These are phyloP conservation scores for Claviceps pazoutovae DNA, from an alignment of 2,329 filamentous ascomycete species.

Conservation along the genomic window DNA sequence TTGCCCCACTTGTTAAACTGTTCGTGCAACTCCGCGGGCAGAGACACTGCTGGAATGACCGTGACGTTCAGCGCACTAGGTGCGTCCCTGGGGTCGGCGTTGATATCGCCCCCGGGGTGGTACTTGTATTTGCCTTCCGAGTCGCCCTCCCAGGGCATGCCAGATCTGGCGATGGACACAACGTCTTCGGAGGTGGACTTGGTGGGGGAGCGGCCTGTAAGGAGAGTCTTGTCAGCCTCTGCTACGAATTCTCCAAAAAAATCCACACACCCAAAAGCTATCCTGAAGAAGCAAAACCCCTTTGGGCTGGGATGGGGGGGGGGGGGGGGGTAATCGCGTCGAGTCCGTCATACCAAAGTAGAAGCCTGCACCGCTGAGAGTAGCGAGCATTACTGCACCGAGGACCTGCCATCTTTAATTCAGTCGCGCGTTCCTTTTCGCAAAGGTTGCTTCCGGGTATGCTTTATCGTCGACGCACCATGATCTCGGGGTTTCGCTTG, in stretches of 20 bases:
- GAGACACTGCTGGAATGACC: constrained; percentile 81
- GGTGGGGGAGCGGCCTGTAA: constrained; percentile 69
- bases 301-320: too few species aligned
- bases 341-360: constrained; percentile 54
- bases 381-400: constrained; percentile 77
- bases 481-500: constrained; percentile 37
- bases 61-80: constrained; percentile 93
- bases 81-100: constrained; percentile 66
- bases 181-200: constrained; percentile 65
- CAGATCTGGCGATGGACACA: constrained; percentile 58
- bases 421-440: neutral
- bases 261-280: too few species aligned
- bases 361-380: constrained; percentile 79
- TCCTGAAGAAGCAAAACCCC: too few species aligned
- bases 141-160: constrained; percentile 84
- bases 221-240: neutral
- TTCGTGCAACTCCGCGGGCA: constrained; percentile 88
- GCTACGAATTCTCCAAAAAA: neutral
- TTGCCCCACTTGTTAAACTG: constrained; percentile 99
- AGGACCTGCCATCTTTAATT: constrained; percentile 50
- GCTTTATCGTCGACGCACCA: constrained; percentile 22
- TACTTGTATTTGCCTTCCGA: constrained; percentile 58
- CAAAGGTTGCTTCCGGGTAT: constrained; percentile 1
- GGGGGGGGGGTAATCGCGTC: too few species aligned
- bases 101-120: constrained; percentile 73